These are phyloP conservation scores for Trichosporon ovoides DNA, from an alignment of 1,284 basidiomycete species.

Conservation along the genomic window DNA sequence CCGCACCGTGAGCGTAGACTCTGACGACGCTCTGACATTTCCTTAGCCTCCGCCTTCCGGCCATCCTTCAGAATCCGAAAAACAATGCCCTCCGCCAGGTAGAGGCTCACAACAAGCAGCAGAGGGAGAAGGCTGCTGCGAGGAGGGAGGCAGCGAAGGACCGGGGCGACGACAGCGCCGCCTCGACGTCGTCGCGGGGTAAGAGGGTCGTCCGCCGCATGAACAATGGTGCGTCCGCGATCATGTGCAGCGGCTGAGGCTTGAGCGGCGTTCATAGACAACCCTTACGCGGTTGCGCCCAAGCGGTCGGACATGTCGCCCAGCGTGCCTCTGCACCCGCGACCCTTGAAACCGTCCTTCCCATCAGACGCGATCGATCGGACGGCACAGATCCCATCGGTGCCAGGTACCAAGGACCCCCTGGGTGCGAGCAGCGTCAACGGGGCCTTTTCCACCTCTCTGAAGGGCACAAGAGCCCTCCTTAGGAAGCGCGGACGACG, in stretches of 20 bases:
- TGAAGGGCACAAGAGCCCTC: conserved; percentile 43
- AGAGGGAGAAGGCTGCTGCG: conserved; percentile 40
- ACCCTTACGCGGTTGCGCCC: conserved; percentile 42
- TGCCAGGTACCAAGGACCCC: neutral
- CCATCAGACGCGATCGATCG: conserved; percentile 28
- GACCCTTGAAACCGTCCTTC: conserved; percentile 29
- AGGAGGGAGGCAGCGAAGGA: conserved; percentile 15
- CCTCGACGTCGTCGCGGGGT: conserved; percentile 17
- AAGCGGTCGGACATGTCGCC: conserved; percentile 35
- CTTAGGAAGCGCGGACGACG: conserved; percentile 38
- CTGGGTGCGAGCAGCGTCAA: conserved; percentile 12
- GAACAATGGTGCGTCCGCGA: conserved; percentile 40
- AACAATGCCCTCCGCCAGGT: conserved; percentile 34
- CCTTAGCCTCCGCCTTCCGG: conserved; percentile 40
- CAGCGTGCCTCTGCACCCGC: conserved; percentile 38
- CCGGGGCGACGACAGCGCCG: conserved; percentile 8
- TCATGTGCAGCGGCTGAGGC: neutral
- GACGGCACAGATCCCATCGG: conserved; percentile 22
- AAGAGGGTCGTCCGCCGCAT: conserved; percentile 41
- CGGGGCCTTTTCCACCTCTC: conserved; percentile 40
- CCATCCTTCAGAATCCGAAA: conserved; percentile 45
- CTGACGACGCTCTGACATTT: neutral
- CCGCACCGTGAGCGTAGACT: neutral
- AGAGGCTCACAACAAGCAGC: conserved; percentile 44
- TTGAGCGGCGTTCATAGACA: conserved; percentile 38